Percentiles rank a stretch among this genome's conserved stretches.
Evolutionary conservation across 192 early-diverging fungal species (phyloP).

Genomic region (Coemansia sp.): DNA sequence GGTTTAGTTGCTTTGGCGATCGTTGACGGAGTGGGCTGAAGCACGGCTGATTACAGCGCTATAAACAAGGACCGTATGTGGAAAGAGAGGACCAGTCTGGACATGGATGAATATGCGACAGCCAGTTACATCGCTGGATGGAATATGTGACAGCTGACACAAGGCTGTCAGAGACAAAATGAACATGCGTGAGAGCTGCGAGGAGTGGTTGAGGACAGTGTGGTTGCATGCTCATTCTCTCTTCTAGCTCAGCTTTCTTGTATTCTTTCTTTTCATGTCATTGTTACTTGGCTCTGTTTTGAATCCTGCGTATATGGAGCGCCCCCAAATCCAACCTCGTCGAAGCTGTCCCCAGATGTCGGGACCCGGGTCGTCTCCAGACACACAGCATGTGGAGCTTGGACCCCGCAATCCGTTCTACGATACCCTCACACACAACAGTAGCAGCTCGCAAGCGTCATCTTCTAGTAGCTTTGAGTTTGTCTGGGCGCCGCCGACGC

Average conservation of each 20-base stretch:
- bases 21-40: neutral
- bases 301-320: conserved; percentile 3
- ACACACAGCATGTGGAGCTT: neutral
- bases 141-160: neutral
- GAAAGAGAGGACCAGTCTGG: neutral
- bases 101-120: neutral
- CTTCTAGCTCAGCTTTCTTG: neutral
- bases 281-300: neutral
- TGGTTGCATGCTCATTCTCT: neutral
- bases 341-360: conserved; percentile 1
- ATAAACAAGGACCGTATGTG: neutral
- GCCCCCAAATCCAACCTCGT: neutral
- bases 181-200: neutral
- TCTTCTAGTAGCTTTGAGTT: conserved; percentile 10
- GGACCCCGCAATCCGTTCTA: conserved; percentile 14
- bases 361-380: neutral
- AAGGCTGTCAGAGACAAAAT: neutral
- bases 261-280: neutral
- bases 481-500: conserved; percentile 47
- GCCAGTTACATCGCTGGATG: too few relatives aligned
- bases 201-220: neutral
- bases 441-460: conserved; percentile 1
- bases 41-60: neutral
- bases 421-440: conserved; percentile 14
- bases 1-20: neutral